Percentiles rank a stretch among this genome's conserved stretches.
Evolutionary conservation across 1,284 basidiomycete genomes (phyloP).

Genomic region (Neotropicomus parvogracilis): DNA sequence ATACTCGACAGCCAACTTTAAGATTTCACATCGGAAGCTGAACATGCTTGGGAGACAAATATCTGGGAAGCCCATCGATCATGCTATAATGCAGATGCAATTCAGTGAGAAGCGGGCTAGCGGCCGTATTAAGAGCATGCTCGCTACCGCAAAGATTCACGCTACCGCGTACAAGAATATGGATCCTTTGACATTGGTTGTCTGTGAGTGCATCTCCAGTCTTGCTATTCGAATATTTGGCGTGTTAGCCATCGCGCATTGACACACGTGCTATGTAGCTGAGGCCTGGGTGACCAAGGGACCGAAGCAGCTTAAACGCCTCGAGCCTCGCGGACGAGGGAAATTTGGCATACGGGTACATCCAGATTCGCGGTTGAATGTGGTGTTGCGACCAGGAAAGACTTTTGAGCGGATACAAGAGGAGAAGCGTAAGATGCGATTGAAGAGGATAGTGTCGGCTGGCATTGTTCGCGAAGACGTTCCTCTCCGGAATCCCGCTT

Average conservation of each 20-base stretch:
- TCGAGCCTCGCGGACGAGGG: slow-evolving; percentile 88
- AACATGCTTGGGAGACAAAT: slow-evolving; percentile 88
- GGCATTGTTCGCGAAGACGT: slow-evolving; percentile 75
- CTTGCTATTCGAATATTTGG: neutral
- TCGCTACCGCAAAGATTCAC: slow-evolving; percentile 85
- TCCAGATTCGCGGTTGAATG: slow-evolving; percentile 73
- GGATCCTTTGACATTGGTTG: slow-evolving; percentile 70
- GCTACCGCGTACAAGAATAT: slow-evolving; percentile 79
- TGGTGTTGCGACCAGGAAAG: slow-evolving; percentile 82
- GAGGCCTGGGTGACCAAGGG: slow-evolving; percentile 96
- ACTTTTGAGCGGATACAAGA: slow-evolving; percentile 69
- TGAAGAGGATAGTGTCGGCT: slow-evolving; percentile 77
- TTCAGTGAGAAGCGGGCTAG: slow-evolving; percentile 91
- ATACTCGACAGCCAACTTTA: slow-evolving; percentile 88
- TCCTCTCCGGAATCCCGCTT: slow-evolving; percentile 71
- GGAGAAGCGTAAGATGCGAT: slow-evolving; percentile 60
- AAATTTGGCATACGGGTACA: slow-evolving; percentile 78
- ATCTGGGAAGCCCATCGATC: slow-evolving; percentile 84
- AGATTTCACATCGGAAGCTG: slow-evolving; percentile 90
- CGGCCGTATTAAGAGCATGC: slow-evolving; percentile 82
- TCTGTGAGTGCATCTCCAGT: slow-evolving; percentile 49
- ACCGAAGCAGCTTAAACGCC: slow-evolving; percentile 53
- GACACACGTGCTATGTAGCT: slow-evolving; percentile 42
- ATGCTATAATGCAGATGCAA: slow-evolving; percentile 94
- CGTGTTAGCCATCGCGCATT: neutral